Evolutionary conservation across 805 yeast genomes (phyloP).

Genomic region (Barnettozyma pratensis): DNA sequence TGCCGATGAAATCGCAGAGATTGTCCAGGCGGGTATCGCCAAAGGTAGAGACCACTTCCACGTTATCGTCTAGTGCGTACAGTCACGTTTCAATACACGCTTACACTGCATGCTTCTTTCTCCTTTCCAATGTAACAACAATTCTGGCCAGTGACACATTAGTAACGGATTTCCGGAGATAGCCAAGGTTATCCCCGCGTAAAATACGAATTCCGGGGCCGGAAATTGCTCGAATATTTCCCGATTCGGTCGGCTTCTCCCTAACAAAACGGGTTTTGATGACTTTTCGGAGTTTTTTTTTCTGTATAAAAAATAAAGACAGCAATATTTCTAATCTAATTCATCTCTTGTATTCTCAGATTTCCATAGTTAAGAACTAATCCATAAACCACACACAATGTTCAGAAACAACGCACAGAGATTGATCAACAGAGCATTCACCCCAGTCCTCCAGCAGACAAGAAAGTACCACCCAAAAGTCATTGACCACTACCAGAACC

Average conservation of each 20-base stretch:
- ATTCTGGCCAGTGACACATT: too few relatives aligned
- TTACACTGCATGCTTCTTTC: too few relatives aligned
- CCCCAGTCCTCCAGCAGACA: conserved; percentile 22
- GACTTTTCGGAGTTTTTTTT: neutral
- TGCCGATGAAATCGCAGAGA: conserved; percentile 72
- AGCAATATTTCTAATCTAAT: neutral
- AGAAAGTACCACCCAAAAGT: conserved; percentile 84
- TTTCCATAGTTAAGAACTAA: neutral
- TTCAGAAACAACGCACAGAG: conserved; percentile 17
- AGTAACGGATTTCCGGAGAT: too few relatives aligned
- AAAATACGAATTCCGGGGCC: neutral
- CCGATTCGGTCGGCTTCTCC: neutral
- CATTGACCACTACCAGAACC: conserved; percentile 93
- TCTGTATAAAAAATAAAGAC: neutral
- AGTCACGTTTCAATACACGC: too few relatives aligned
- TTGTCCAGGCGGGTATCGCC: conserved; percentile 64
- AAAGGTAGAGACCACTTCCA: conserved; percentile 66
- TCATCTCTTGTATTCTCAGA: neutral
- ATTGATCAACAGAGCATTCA: conserved; percentile 13
- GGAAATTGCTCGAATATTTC: conserved; percentile 1
- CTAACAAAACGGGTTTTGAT: neutral
- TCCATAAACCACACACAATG: conserved; percentile 9
- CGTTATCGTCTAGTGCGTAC: conserved; percentile 15
- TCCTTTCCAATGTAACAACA: too few relatives aligned
- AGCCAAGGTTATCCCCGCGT: neutral